Base-by-base conservation (phyloP, 371 early-diverging fungal species). In the Paraphysoderma sedebokerense region DNA sequence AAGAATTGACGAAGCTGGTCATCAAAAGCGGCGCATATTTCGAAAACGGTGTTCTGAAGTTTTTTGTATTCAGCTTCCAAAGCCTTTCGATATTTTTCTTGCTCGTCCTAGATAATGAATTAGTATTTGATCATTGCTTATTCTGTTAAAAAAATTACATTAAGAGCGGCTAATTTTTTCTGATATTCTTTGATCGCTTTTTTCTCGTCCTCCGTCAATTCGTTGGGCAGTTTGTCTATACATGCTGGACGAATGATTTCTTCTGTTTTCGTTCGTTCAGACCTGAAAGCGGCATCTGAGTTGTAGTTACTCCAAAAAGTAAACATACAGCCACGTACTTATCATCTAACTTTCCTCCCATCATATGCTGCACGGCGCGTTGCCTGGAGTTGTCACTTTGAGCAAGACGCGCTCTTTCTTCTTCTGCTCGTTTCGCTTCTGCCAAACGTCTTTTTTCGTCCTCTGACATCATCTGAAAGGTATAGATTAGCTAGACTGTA, bases 161-260 rank as follows among this genome's bases (percentile, higher is more conserved):
- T 72, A 30, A 62, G 54, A 3, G 60, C 52, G 5, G 65, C 63
- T 35, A 67, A 35, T 45, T 70, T 68, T 51, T 72, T 72, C 48
- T 74, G 72, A 56, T 65, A 74, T 51, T 74, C 74, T 42, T 74
- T 72, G 22, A 73, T 50, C 15, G 52, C 54, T 46, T 67, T 68
- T 19, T 57, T 47, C 48, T 74, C 74, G 27, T 74, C 74, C 19
- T 72, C 74, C 3, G 49, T 57, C 69, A 71, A 60, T 20, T 74
- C 72, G 31, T 54, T 60, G 27, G 55, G 47, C 3, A 67, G 64
- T 45, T 72, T 72, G 50, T 53, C 65, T 66, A 72, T 70, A 59
- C 67, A 72, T n/a, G 64, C 73, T 1, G 73, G 73, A 33, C 49
- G 38, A 4, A 59, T 53, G 15, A 72, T 56, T 35, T 65, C 63